phyloP scores from a whole-genome alignment of 2,329 filamentous ascomycete genomes.

The Penicillium concentricum region DNA sequence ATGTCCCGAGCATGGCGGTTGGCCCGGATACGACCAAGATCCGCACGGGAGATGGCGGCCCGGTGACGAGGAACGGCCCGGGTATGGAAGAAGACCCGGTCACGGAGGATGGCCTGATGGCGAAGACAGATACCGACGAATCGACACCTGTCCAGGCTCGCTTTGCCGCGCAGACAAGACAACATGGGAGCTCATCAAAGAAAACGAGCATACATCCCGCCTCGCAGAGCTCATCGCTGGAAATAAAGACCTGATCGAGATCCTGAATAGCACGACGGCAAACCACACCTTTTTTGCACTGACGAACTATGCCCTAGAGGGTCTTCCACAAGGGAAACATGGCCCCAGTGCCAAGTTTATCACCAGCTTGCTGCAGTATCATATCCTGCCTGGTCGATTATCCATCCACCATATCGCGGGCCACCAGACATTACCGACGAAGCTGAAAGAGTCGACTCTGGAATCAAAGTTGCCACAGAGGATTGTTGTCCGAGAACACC shows the following conservation, averaged over 20 bases:
- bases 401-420: slow-evolving; percentile 63
- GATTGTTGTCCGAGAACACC: slow-evolving; percentile 61
- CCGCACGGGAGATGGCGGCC: background rate
- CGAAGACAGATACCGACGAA: background rate
- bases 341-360: slow-evolving; percentile 61
- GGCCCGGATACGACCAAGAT: background rate
- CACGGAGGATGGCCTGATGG: background rate
- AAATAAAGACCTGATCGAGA: slow-evolving; percentile 67
- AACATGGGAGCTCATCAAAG: slow-evolving; percentile 75
- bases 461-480: slow-evolving; percentile 66
- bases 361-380: slow-evolving; percentile 70
- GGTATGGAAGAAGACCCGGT: background rate
- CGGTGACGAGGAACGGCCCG: background rate
- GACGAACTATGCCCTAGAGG: slow-evolving; percentile 68
- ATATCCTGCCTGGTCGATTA: slow-evolving; percentile 63
- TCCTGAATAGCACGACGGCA: slow-evolving; percentile 62
- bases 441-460: slow-evolving; percentile 58
- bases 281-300: slow-evolving; percentile 84
- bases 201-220: slow-evolving; percentile 72
- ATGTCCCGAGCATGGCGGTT: background rate
- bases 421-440: slow-evolving; percentile 72
- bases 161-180: slow-evolving; percentile 60
- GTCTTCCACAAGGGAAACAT: slow-evolving; percentile 48
- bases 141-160: slow-evolving; percentile 26
- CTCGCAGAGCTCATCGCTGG: slow-evolving; percentile 74